phyloP scores from a whole-genome alignment of 768 basidiomycete genomes.

The Tricholoma sp. region DNA sequence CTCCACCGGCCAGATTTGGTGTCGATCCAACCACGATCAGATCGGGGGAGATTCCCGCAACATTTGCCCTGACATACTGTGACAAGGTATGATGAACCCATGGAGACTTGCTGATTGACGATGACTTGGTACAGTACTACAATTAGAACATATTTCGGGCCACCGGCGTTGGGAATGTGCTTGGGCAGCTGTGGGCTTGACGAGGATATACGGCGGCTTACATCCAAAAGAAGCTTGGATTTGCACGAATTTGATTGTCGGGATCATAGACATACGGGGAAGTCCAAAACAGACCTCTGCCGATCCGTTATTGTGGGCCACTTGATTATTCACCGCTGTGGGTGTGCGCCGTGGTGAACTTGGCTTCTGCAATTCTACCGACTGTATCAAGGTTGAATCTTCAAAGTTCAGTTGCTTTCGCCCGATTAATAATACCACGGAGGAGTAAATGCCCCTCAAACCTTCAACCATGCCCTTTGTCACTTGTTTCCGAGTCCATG shows the following conservation, averaged over 20 bases:
- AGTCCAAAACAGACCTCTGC: neutral
- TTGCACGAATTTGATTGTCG: neutral
- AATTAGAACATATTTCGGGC: too few species aligned
- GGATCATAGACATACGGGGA: neutral
- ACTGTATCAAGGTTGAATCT: too few species aligned
- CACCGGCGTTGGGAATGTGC: neutral
- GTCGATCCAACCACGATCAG: slow-evolving; percentile 7
- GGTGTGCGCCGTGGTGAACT: too few species aligned
- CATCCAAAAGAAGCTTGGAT: neutral
- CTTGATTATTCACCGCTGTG: neutral
- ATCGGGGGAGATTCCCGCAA: slow-evolving; percentile 8
- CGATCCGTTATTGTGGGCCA: neutral
- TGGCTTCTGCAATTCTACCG: too few species aligned
- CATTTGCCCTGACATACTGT: neutral
- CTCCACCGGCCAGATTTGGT: slow-evolving; percentile 6
- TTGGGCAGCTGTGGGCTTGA: neutral
- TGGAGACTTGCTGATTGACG: neutral
- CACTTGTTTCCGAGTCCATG: too few species aligned
- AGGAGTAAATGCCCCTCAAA: too few species aligned
- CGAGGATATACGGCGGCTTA: neutral
- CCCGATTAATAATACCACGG: too few species aligned
- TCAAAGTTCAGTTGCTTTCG: too few species aligned
- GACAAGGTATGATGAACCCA: neutral
- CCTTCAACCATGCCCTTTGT: too few species aligned
- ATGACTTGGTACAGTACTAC: too few species aligned